These are phyloP conservation scores for Alternaria sp. DNA, from an alignment of 2,329 filamentous ascomycete genomes.

Conservation along the genomic window DNA sequence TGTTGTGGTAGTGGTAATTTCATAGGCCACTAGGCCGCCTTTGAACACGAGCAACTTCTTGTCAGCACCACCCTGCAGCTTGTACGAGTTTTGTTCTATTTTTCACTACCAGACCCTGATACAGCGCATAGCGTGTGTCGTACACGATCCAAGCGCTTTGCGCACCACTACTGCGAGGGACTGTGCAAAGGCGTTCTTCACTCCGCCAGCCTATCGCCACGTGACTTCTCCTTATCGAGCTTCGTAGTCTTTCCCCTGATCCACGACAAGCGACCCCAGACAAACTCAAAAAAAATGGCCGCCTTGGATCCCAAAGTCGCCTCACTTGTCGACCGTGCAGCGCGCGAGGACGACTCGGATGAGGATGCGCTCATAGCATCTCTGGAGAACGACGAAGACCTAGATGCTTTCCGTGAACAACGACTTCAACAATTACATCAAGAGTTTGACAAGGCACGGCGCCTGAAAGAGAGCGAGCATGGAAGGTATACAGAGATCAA, in stretches of 20 bases:
- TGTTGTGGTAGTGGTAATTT: conserved; percentile 36
- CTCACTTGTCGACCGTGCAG: conserved; percentile 56
- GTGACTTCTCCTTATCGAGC: conserved; percentile 25
- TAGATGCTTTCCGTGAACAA: conserved; percentile 64
- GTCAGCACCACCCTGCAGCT: conserved; percentile 26
- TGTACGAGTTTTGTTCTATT: conserved; percentile 13
- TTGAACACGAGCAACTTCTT: conserved; percentile 25
- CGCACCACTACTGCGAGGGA: neutral
- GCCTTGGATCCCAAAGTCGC: conserved; percentile 62
- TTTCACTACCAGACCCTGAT: conserved; percentile 7
- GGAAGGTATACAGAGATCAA: conserved; percentile 65
- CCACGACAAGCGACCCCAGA: conserved; percentile 26
- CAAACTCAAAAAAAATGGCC: conserved; percentile 48
- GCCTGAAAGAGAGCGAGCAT: conserved; percentile 60
- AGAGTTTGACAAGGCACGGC: conserved; percentile 62
- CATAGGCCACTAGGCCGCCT: conserved; percentile 35
- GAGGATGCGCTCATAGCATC: conserved; percentile 68
- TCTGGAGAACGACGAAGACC: conserved; percentile 63
- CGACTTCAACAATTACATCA: conserved; percentile 66
- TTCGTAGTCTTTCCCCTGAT: conserved; percentile 21
- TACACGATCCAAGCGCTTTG: neutral
- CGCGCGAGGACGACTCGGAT: conserved; percentile 57
- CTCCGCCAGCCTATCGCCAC: conserved; percentile 18
- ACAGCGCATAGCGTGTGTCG: neutral
- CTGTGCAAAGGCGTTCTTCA: neutral